Evolutionary conservation across 1,139 yeast genomes (phyloP), one percentile per base, ranked within the genome.

Genomic region (Sugiyamaella grinbergsii): DNA sequence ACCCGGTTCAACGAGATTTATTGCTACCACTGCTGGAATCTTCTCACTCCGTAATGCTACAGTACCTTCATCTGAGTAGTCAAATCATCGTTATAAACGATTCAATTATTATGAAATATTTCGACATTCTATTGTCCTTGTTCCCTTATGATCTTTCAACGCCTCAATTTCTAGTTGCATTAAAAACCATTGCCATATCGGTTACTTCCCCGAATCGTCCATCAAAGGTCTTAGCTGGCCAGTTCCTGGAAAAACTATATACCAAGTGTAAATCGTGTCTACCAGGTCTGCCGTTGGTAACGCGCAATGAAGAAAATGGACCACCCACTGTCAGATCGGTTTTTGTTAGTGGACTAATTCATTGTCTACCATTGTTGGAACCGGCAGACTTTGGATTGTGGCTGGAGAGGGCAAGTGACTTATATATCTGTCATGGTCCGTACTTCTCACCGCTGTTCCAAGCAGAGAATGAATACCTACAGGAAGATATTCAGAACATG

Each of bases 1-100:
- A 39, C 15, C 38, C 52, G 19, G 45, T 16, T 50, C 15, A n/a
- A 19, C 32, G 11, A 1, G 15, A 19, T 11, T 5, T 19, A 51
- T 18, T 54, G 54, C 61, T 69, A 42, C 76, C 76, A 6, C 57
- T 82, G 4, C 66, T 82, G 4, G 94, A 85, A 62, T 80, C 85
- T 0, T 75, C 83, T 1, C 94, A 86, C 62, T 81, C 90, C 0
- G 86, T 83, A 0, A 70, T 83, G 56, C 69, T 85, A 33, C 71
- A 77, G 13, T 53, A 53, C 32, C 55, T 66, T 15, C 53, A 33
- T 8, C 19, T 49, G 32, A 28, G 19, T 26, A 28, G 36, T 8
- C 24, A 43, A 16, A 22, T 20, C 4, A 16, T 39, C 7, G 38
- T 20, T 11, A 39, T 56, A 2, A 43, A 52, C 16, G 18, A 43